Percentiles rank a stretch among this genome's conserved stretches.
Evolutionary conservation across 768 basidiomycete species (phyloP).

Genomic region (Termitomyces titanicus): DNA sequence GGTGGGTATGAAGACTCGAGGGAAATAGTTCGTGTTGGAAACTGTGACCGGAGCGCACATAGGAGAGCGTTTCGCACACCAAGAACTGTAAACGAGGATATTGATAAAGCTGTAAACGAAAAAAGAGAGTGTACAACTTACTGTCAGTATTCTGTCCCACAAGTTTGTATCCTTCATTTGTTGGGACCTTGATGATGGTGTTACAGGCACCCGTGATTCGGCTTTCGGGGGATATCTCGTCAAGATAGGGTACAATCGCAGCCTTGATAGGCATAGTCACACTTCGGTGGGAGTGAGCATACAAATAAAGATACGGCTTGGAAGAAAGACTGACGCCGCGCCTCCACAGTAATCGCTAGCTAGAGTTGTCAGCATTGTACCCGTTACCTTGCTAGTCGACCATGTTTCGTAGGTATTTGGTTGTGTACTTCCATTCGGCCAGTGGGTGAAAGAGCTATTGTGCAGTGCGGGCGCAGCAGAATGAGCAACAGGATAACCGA

Average conservation of each 20-base stretch:
- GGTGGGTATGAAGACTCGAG: constrained; percentile 18
- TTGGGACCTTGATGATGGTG: constrained; percentile 31
- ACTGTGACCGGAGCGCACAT: constrained; percentile 22
- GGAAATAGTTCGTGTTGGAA: constrained; percentile 14
- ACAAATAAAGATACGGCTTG: background rate
- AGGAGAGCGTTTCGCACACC: constrained; percentile 32
- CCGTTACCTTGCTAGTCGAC: constrained; percentile 30
- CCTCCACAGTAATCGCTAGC: constrained; percentile 25
- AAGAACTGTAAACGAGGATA: constrained; percentile 19
- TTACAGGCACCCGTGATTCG: constrained; percentile 29
- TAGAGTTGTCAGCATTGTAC: constrained; percentile 22
- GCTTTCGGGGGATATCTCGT: constrained; percentile 29
- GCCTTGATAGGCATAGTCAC: constrained; percentile 35
- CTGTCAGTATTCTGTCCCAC: constrained; percentile 35
- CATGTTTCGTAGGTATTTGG: constrained; percentile 23
- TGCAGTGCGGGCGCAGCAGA: constrained; percentile 29
- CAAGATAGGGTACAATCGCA: constrained; percentile 28
- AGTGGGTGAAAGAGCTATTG: constrained; percentile 25
- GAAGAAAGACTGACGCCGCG: constrained; percentile 23
- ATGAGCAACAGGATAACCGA: constrained; percentile 33
- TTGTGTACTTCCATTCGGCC: constrained; percentile 9
- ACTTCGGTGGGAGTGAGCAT: constrained; percentile 13
- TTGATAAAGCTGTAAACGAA: background rate
- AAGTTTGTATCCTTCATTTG: constrained; percentile 21
- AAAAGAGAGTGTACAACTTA: constrained; percentile 2